Conservation (phyloP, 306 rosid genomes). For the Aeschynomene evenia region DNA sequence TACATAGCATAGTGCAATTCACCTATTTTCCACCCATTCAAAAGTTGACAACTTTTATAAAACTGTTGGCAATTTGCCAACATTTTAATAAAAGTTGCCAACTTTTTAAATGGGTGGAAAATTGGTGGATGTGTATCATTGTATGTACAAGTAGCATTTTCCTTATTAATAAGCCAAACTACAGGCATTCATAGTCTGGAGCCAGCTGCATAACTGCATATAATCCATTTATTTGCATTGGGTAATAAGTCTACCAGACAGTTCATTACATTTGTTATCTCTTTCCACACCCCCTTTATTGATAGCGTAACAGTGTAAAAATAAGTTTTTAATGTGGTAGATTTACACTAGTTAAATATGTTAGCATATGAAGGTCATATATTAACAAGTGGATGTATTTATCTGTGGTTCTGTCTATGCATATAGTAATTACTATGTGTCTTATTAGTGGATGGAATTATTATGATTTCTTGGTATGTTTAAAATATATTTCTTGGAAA, state of each 20-base stretch:
- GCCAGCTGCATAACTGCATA: not conserved
- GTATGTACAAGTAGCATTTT: no score
- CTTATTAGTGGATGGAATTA: not conserved
- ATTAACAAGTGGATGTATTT: not conserved
- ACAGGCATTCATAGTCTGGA: not conserved
- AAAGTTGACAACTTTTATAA: no score
- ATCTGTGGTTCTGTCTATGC: not conserved
- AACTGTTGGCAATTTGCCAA: no score
- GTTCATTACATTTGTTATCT: not conserved
- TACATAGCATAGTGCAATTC: no score
- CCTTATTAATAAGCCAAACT: not conserved
- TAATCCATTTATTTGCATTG: constrained; percentile 8
- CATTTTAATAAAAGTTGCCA: no score
- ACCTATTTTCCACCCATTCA: no score
- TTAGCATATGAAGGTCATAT: not conserved
- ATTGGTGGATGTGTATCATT: no score
- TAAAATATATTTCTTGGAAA: not conserved
- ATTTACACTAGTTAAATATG: not conserved
- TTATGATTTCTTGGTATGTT: not conserved
- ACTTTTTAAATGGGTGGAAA: no score
- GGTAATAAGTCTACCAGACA: not conserved
- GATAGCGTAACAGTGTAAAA: not conserved
- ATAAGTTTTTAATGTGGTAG: not conserved
- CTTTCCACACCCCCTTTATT: not conserved
- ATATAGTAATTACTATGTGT: not conserved